Conservation (phyloP, 192 early-diverging fungal genomes). For the Mortierella claussenii region DNA sequence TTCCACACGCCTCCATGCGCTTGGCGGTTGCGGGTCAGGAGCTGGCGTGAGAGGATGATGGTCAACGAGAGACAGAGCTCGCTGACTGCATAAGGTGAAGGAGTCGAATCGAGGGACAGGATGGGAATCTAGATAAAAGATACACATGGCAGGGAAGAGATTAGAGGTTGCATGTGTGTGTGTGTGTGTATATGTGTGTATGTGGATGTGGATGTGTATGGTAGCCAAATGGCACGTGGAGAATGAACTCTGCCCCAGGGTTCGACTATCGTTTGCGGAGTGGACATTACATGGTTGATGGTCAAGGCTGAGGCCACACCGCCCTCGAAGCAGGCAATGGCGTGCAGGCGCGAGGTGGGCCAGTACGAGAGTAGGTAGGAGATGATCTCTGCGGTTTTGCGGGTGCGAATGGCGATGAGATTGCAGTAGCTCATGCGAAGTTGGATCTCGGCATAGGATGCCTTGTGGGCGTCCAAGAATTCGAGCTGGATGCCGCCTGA, state of each 20-base stretch:
- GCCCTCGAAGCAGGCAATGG: constrained; percentile 49
- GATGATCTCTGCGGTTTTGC: constrained; percentile 53
- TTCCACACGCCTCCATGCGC: constrained; percentile 42
- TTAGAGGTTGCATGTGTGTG: too few relatives aligned
- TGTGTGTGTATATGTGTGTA: too few relatives aligned
- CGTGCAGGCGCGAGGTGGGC: constrained; percentile 51
- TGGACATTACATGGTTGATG: constrained; percentile 40
- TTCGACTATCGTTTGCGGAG: not conserved
- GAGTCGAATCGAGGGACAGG: constrained; percentile 42
- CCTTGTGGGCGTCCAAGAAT: constrained; percentile 51
- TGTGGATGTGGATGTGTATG: too few relatives aligned
- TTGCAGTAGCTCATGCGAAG: constrained; percentile 53
- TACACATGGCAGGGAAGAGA: not conserved
- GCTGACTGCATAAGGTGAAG: constrained; percentile 51
- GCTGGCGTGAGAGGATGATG: constrained; percentile 51
- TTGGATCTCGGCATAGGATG: constrained; percentile 50
- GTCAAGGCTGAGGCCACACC: constrained; percentile 51
- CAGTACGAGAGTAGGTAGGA: constrained; percentile 52
- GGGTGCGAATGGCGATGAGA: constrained; percentile 49
- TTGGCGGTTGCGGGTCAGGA: constrained; percentile 42
- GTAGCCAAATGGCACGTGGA: too few relatives aligned
- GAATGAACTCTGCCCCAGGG: too few relatives aligned
- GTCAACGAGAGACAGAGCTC: constrained; percentile 53
- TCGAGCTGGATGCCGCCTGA: constrained; percentile 46
- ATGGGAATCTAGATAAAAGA: constrained; percentile 33